These are phyloP conservation scores for Zalerion maritima DNA, from an alignment of 495 filamentous ascomycete species.

Conservation along the genomic window DNA sequence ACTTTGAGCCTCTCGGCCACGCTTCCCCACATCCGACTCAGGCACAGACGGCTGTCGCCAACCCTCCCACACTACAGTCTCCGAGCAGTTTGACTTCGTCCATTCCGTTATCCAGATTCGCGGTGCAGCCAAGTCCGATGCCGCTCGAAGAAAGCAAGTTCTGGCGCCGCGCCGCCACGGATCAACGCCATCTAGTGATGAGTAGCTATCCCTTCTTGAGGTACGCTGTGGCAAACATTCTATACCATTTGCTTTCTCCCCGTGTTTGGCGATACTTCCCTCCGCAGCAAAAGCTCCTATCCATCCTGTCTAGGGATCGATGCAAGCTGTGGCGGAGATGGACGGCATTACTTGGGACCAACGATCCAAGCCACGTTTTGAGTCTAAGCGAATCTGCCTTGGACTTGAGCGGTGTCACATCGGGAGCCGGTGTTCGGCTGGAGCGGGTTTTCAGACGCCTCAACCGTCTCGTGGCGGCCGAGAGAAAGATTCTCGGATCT, in stretches of 20 bases:
- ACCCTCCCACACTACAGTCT: neutral
- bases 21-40: neutral
- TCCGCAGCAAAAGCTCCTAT: conserved; percentile 17
- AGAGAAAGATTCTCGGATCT: no score
- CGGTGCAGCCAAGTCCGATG: neutral
- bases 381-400: no score
- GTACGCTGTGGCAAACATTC: conserved; percentile 21
- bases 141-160: neutral
- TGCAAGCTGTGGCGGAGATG: conserved; percentile 22
- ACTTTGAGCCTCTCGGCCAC: conserved; percentile 17
- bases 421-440: no score
- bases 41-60: neutral
- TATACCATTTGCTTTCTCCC: conserved; percentile 21
- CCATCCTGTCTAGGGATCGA: conserved; percentile 10
- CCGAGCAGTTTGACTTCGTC: neutral
- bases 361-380: no score
- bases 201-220: conserved; percentile 21
- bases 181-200: conserved; percentile 16
- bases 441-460: no score
- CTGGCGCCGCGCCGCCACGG: conserved; percentile 6
- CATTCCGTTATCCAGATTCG: neutral
- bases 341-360: conserved; percentile 19
- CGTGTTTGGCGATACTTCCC: conserved; percentile 19
- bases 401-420: no score
- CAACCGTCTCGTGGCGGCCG: no score